Evolutionary conservation across 2,329 filamentous ascomycete genomes (phyloP).

Genomic region (Penicillium sp.): DNA sequence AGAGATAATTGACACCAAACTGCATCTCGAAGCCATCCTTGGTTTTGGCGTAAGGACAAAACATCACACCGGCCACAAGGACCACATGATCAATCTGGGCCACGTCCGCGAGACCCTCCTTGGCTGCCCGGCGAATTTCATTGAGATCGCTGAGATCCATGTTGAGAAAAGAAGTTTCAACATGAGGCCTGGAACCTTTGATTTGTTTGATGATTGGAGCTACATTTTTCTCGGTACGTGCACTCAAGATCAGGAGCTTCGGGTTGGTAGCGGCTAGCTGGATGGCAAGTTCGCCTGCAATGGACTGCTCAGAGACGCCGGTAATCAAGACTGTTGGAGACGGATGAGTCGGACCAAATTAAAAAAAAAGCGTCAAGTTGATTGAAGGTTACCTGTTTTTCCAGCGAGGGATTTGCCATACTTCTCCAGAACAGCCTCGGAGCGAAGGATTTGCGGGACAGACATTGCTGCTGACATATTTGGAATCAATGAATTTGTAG

Average conservation of each 20-base stretch:
- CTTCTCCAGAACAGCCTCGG: slow-evolving; percentile 25
- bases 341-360: not conserved
- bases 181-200: slow-evolving; percentile 20
- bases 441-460: slow-evolving; percentile 22
- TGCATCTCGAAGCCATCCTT: slow-evolving; percentile 42
- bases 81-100: slow-evolving; percentile 26
- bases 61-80: slow-evolving; percentile 28
- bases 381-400: slow-evolving; percentile 21
- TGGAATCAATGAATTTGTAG: not conserved
- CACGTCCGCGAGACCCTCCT: slow-evolving; percentile 18
- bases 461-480: slow-evolving; percentile 10
- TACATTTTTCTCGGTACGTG: slow-evolving; percentile 25
- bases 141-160: slow-evolving; percentile 25
- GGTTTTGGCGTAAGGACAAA: slow-evolving; percentile 24
- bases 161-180: slow-evolving; percentile 26
- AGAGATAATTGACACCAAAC: slow-evolving; percentile 55
- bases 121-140: slow-evolving; percentile 18
- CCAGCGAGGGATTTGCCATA: slow-evolving; percentile 24
- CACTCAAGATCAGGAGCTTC: slow-evolving; percentile 27
- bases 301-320: slow-evolving; percentile 28
- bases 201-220: slow-evolving; percentile 23
- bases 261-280: slow-evolving; percentile 27
- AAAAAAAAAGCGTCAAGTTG: not conserved
- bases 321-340: slow-evolving; percentile 29
- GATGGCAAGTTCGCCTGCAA: slow-evolving; percentile 31